A percentile compares a stretch with the other conserved stretches of the same genome.
Conservation (phyloP, 2,329 filamentous ascomycete species). For the Colletotrichum sp. region DNA sequence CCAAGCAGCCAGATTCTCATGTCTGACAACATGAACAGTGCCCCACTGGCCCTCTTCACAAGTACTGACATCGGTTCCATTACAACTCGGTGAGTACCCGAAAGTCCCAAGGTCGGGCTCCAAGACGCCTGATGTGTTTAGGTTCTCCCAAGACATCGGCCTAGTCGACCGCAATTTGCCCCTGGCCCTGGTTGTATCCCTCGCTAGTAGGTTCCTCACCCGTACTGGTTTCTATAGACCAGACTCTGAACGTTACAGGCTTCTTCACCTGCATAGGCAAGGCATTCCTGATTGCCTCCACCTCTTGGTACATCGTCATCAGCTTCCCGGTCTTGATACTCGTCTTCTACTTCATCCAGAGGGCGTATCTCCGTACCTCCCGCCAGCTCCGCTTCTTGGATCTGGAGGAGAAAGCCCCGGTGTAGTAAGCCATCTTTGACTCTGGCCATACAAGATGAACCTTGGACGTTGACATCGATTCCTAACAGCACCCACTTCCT, state of each 20-base stretch:
- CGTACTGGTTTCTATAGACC: background rate
- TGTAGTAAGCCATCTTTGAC: conserved; percentile 35
- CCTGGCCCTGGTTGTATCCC: conserved; percentile 24
- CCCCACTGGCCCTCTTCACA: conserved; percentile 21
- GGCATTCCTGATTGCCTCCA: conserved; percentile 42
- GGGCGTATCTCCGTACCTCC: conserved; percentile 46
- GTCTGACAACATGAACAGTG: background rate
- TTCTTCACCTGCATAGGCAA: conserved; percentile 35
- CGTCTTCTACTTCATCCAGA: conserved; percentile 36
- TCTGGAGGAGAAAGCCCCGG: conserved; percentile 44
- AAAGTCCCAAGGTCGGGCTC: background rate
- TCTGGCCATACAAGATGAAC: conserved; percentile 14
- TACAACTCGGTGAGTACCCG: conserved; percentile 25
- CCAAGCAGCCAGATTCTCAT: background rate
- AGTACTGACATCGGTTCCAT: conserved; percentile 26
- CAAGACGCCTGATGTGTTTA: background rate
- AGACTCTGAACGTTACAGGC: background rate
- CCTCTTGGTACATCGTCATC: conserved; percentile 44
- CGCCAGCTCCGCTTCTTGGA: conserved; percentile 47
- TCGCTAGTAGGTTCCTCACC: conserved; percentile 2
- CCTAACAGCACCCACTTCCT: conserved; percentile 36
- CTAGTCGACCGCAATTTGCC: conserved; percentile 28
- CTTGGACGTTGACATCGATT: background rate
- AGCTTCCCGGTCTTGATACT: conserved; percentile 32
- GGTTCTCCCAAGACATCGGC: conserved; percentile 28